phyloP scores from a whole-genome alignment of 2,329 filamentous ascomycete genomes.

The Fusarium buxicola region DNA sequence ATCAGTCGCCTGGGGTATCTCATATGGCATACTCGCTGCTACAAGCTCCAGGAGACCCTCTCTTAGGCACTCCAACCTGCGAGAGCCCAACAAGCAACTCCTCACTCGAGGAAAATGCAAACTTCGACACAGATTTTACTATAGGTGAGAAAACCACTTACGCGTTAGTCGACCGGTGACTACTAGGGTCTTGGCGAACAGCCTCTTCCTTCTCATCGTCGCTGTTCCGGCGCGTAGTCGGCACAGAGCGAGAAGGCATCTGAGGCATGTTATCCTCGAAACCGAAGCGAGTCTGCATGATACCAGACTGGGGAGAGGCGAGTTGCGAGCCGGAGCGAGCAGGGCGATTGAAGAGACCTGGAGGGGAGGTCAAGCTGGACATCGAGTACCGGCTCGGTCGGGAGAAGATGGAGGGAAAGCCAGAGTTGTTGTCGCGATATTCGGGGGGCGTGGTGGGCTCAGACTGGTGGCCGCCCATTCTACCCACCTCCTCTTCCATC shows the following conservation, averaged over 20 bases:
- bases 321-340: slow-evolving; percentile 83
- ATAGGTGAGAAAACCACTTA: slow-evolving; percentile 64
- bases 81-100: slow-evolving; percentile 5
- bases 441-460: slow-evolving; percentile 97
- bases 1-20: neutral
- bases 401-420: slow-evolving; percentile 83
- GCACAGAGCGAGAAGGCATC: slow-evolving; percentile 86
- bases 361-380: slow-evolving; percentile 86
- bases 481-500: slow-evolving; percentile 81
- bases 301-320: slow-evolving; percentile 78
- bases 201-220: slow-evolving; percentile 88
- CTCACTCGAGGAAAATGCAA: slow-evolving; percentile 19
- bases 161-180: slow-evolving; percentile 80
- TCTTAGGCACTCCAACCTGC: neutral
- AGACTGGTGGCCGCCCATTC: slow-evolving; percentile 80
- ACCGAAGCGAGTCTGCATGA: slow-evolving; percentile 68
- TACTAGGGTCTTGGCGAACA: slow-evolving; percentile 75
- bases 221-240: slow-evolving; percentile 88
- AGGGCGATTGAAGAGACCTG: slow-evolving; percentile 78
- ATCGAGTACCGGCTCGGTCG: slow-evolving; percentile 90
- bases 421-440: slow-evolving; percentile 78
- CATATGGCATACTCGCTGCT: neutral
- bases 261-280: slow-evolving; percentile 67
- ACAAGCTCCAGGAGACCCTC: neutral
- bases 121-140: neutral